Conservation (phyloP, 2,329 filamentous ascomycete species). For the Phyllosticta ampelicida region DNA sequence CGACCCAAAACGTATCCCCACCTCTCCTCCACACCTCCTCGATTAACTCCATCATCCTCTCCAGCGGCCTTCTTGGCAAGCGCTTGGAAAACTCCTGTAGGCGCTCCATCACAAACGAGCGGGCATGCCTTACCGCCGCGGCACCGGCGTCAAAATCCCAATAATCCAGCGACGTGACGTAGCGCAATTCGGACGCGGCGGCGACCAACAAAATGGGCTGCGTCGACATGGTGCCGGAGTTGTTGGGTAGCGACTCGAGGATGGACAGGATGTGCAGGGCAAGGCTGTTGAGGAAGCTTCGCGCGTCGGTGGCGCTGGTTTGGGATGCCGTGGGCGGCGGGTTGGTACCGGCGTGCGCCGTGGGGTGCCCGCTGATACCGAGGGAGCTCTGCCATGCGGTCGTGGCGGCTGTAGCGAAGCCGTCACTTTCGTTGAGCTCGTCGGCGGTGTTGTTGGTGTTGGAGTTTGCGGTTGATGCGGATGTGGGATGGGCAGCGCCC, state of each 20-base stretch:
- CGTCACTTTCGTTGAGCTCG: background rate
- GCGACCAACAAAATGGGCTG: slow-evolving; percentile 44
- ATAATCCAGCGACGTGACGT: slow-evolving; percentile 27
- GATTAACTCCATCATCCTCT: slow-evolving; percentile 40
- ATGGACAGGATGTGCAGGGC: slow-evolving; percentile 40
- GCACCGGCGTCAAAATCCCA: slow-evolving; percentile 32
- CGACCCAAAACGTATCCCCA: slow-evolving; percentile 42
- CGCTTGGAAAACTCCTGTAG: slow-evolving; percentile 35
- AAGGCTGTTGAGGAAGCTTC: slow-evolving; percentile 40
- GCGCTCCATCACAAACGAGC: slow-evolving; percentile 40
- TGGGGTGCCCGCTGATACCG: slow-evolving; percentile 1
- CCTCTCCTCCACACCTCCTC: slow-evolving; percentile 42
- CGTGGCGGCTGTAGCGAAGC: slow-evolving; percentile 1
- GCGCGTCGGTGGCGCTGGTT: slow-evolving; percentile 17
- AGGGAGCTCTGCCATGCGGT: slow-evolving; percentile 4
- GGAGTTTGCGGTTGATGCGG: background rate
- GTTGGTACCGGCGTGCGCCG: slow-evolving; percentile 14
- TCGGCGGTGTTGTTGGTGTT: background rate
- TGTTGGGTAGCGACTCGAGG: slow-evolving; percentile 39
- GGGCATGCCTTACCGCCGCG: slow-evolving; percentile 31
- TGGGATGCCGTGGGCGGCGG: slow-evolving; percentile 12
- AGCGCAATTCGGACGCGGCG: slow-evolving; percentile 40
- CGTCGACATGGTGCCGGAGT: slow-evolving; percentile 43
- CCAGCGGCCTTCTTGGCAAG: slow-evolving; percentile 42
- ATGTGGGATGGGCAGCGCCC: slow-evolving; percentile 12